Conservation (phyloP, 768 basidiomycete species). For the Boletus patriciae region DNA sequence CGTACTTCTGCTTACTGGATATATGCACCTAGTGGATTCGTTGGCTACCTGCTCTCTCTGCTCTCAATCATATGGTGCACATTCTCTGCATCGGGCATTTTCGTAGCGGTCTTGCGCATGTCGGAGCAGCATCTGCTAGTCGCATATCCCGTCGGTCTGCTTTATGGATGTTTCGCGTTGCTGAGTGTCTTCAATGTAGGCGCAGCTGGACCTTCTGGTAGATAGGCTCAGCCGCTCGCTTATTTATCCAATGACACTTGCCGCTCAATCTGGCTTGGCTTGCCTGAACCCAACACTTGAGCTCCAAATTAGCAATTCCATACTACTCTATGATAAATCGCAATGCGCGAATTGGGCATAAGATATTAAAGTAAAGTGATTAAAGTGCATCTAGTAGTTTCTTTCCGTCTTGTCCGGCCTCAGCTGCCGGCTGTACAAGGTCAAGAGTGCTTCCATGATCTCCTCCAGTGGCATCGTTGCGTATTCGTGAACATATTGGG, state of each 20-base stretch:
- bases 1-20: conserved; percentile 1
- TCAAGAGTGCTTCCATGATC: conserved; percentile 77
- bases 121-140: conserved; percentile 93
- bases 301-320: neutral
- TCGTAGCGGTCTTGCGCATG: conserved; percentile 93
- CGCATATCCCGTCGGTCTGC: conserved; percentile 91
- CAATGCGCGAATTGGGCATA: neutral
- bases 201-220: conserved; percentile 31
- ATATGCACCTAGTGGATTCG: conserved; percentile 53
- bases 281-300: neutral
- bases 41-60: conserved; percentile 82
- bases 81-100: conserved; percentile 92
- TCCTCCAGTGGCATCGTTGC: conserved; percentile 80
- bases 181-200: conserved; percentile 84
- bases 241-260: conserved; percentile 11
- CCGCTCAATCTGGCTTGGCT: neutral
- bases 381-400: conserved; percentile 1
- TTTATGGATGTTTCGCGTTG: conserved; percentile 93
- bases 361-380: neutral
- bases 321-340: neutral
- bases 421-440: conserved; percentile 75
- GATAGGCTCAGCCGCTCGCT: conserved; percentile 26
- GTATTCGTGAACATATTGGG: conserved; percentile 85
- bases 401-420: conserved; percentile 31
- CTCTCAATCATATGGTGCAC: conserved; percentile 96